phyloP scores from a whole-genome alignment of 2,329 filamentous ascomycete species.

The Stemphylium beticola region DNA sequence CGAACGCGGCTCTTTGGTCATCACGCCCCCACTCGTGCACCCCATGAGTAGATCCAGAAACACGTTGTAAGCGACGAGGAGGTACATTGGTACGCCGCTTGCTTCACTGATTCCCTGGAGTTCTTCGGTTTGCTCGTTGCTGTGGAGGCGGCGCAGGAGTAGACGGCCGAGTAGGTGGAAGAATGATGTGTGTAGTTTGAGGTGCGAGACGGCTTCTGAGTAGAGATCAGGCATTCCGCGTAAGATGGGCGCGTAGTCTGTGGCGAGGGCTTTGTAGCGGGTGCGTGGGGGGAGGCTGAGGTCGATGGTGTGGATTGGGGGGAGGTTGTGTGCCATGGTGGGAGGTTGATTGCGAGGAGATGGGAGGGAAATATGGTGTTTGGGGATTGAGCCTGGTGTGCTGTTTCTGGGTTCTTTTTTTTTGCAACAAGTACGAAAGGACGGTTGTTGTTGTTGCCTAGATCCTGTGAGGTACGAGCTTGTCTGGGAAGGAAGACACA shows the following conservation, averaged over 20 bases:
- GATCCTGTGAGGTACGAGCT: no score
- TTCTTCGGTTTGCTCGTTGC: conserved; percentile 65
- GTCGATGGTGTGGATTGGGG: conserved; percentile 58
- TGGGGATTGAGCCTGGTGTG: no score
- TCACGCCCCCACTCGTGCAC: conserved; percentile 65
- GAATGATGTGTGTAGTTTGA: conserved; percentile 36
- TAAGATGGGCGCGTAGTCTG: conserved; percentile 54
- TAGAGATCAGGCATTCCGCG: conserved; percentile 57
- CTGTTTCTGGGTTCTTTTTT: no score
- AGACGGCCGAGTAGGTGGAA: conserved; percentile 57
- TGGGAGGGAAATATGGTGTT: neutral
- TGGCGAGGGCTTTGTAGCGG: conserved; percentile 59
- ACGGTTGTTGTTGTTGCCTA: no score
- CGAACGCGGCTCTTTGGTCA: conserved; percentile 26
- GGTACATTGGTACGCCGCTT: conserved; percentile 62
- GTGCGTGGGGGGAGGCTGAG: conserved; percentile 60
- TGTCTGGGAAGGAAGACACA: neutral
- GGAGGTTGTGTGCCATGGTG: conserved; percentile 1
- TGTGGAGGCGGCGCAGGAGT: conserved; percentile 59
- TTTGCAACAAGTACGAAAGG: no score
- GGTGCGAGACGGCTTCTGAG: conserved; percentile 54
- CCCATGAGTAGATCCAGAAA: conserved; percentile 69
- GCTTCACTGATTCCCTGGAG: conserved; percentile 62
- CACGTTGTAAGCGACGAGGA: conserved; percentile 68
- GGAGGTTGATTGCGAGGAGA: neutral